Conservation (phyloP, 331 rosid species). For the Malus hybrid region DNA sequence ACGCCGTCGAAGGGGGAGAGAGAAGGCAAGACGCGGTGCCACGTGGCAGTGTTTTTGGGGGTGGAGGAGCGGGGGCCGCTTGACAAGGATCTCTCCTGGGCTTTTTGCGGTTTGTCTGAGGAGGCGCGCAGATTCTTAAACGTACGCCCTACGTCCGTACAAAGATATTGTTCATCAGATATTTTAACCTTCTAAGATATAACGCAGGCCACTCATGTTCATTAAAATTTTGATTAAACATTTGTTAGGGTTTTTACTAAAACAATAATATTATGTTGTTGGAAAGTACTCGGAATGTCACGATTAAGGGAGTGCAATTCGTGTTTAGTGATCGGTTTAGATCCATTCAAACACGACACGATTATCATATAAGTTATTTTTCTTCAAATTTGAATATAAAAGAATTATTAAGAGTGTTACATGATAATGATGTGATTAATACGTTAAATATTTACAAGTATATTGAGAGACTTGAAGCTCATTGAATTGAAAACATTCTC, state of each 20-base stretch:
- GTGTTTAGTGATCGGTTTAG: no score
- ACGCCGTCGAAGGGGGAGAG: conserved; percentile 38
- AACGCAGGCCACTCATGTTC: not conserved
- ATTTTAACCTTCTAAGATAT: not conserved
- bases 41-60: conserved; percentile 16
- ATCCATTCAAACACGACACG: no score
- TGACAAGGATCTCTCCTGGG: not conserved
- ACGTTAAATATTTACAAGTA: no score
- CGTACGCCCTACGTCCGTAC: not conserved
- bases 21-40: conserved; percentile 57
- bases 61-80: not conserved
- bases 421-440: no score
- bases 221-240: not conserved
- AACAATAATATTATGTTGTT: no score
- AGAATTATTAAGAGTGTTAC: no score
- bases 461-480: no score
- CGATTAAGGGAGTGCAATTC: no score
- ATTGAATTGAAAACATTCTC: no score
- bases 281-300: no score
- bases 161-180: not conserved
- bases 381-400: no score
- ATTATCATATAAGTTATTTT: no score
- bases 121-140: not conserved
- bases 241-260: not conserved
- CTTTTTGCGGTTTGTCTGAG: not conserved